These are phyloP conservation scores for Aspergillus aculeatinus DNA, from an alignment of 2,329 filamentous ascomycete species.

Conservation along the genomic window DNA sequence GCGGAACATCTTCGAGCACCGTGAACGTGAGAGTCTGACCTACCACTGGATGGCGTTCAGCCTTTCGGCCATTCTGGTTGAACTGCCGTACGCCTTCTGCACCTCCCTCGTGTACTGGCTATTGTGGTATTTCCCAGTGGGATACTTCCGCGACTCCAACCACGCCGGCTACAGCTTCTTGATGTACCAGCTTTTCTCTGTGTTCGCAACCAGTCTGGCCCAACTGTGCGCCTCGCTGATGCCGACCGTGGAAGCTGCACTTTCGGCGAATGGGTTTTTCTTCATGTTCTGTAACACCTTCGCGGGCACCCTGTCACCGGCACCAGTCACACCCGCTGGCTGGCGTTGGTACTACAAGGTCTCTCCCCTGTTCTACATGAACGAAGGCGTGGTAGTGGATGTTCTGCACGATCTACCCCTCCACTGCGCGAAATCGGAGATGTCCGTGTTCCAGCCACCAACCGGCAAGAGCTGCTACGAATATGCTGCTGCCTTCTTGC, in stretches of 20 bases:
- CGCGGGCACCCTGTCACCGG: conserved; percentile 78
- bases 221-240: conserved; percentile 69
- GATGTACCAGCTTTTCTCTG: conserved; percentile 76
- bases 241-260: conserved; percentile 70
- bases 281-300: conserved; percentile 79
- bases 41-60: conserved; percentile 19
- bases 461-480: not conserved
- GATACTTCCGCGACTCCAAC: conserved; percentile 59
- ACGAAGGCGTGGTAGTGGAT: conserved; percentile 71
- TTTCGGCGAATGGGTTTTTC: conserved; percentile 76
- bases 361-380: conserved; percentile 77
- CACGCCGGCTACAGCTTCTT: conserved; percentile 81
- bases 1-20: conserved; percentile 11
- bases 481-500: conserved; percentile 3
- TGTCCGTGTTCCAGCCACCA: conserved; percentile 1
- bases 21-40: conserved; percentile 12
- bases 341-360: conserved; percentile 81
- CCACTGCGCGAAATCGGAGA: conserved; percentile 45
- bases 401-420: conserved; percentile 66
- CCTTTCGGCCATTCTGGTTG: conserved; percentile 12
- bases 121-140: conserved; percentile 76
- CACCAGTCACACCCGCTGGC: conserved; percentile 69
- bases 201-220: conserved; percentile 59
- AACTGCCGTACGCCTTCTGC: conserved; percentile 49
- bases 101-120: conserved; percentile 77